Evolutionary conservation across 768 basidiomycete genomes (phyloP).

Genomic region (Porphyrellus cyaneotinctus): DNA sequence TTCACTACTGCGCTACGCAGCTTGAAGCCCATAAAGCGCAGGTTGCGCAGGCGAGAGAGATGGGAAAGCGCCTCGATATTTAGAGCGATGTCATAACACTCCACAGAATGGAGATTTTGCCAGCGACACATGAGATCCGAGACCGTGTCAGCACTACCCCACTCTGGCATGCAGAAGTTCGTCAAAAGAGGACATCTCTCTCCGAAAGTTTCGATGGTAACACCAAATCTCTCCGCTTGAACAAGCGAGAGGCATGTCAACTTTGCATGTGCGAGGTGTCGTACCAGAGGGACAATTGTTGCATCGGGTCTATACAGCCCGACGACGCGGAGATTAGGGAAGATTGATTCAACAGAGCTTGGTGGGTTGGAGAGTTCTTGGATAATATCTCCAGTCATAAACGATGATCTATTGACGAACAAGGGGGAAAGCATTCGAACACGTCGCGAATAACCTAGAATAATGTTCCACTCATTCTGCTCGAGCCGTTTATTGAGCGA

Average conservation of each 20-base stretch:
- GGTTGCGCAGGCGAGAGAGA: neutral
- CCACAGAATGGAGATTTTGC: neutral
- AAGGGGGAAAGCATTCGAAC: too few relatives aligned
- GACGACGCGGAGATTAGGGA: too few relatives aligned
- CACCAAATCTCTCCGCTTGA: neutral
- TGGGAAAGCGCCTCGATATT: neutral
- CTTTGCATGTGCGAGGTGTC: too few relatives aligned
- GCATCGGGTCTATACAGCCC: too few relatives aligned
- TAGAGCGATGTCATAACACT: neutral
- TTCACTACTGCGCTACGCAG: neutral
- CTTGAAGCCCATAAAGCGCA: neutral
- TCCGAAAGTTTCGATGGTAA: neutral
- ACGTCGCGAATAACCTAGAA: too few relatives aligned
- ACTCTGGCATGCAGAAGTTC: neutral
- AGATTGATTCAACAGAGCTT: too few relatives aligned
- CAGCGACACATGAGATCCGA: neutral
- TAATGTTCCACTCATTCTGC: too few relatives aligned
- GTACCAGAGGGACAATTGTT: too few relatives aligned
- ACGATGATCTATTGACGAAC: too few relatives aligned
- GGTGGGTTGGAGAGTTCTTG: too few relatives aligned
- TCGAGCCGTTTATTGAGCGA: too few relatives aligned
- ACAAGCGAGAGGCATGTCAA: neutral
- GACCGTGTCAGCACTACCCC: neutral
- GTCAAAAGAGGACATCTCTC: neutral
- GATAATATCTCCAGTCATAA: too few relatives aligned